Base-by-base conservation (phyloP, 257 asterid species). In the Perilla frutescens region DNA sequence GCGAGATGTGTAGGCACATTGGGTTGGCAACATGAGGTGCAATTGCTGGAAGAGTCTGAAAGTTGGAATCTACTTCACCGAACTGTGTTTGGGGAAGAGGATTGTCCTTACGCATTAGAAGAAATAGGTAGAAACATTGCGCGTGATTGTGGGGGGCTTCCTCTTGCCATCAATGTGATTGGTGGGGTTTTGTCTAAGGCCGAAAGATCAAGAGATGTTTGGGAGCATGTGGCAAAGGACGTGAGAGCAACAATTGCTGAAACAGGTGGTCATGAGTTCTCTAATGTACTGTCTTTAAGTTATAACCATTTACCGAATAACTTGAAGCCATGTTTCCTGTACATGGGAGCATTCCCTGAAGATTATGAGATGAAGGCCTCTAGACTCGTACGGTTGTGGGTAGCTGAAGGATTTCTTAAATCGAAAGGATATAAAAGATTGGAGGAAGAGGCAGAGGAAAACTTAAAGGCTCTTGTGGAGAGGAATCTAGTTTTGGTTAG, bases 291-390 rank as follows among this genome's bases (percentile, higher is more conserved):
- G 26, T 20, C 26, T 20, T 20, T 20, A 20, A 20, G 26, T 20
- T 20, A 20, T 20, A 20, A 20, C 26, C 26, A 20, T 20, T 20
- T 20, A 20, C 26, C 26, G 26, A 20, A 20, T 20, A 20, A 20
- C 26, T 20, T 20, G 26, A 72, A 3, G 50, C 70, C 13, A 76
- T 79, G 15, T 68, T 73, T 15, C 76, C 82, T 51, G 71, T 79
- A 8, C 41, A 41, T 73, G 62, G 20, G 76, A 0, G 71, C 63
- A n/a, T 78, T 76, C 6, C 73, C 77, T 0, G 71, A 72, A 65
- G 71, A 59, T 59, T 8, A 41, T 15, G 12, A 13, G 11, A 37
- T 61, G n/a, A 7, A 20, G 9, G 20, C 29, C 26, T 37, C 47
- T 9, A 71, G 15, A 65, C 70, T 77, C 43, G 8, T 49, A 6